phyloP scores from a whole-genome alignment of 768 basidiomycete species.

The Antrodiella citrinella region DNA sequence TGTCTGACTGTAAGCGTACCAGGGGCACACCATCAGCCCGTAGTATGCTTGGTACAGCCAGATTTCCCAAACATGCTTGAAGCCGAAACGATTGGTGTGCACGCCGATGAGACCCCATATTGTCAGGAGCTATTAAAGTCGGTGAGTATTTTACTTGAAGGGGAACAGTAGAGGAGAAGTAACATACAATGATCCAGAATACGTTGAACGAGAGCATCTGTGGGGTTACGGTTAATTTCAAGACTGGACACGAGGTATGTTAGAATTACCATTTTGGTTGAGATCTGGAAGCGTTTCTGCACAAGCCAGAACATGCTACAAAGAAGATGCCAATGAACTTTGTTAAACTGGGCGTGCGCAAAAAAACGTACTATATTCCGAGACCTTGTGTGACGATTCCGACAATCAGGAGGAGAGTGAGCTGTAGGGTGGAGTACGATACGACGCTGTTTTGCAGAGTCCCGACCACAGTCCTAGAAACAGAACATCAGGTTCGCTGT shows the following conservation, averaged over 20 bases:
- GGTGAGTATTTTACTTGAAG: too few relatives aligned
- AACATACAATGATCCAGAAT: conserved; percentile 58
- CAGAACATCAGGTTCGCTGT: too few relatives aligned
- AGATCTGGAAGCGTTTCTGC: conserved; percentile 53
- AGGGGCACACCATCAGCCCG: conserved; percentile 68
- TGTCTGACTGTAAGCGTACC: conserved; percentile 78
- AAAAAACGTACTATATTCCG: conserved; percentile 52
- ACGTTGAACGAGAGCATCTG: conserved; percentile 70
- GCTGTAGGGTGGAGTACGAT: conserved; percentile 61
- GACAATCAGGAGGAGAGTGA: conserved; percentile 59
- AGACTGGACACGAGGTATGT: neutral
- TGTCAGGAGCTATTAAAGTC: conserved; percentile 54
- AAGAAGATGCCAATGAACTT: neutral
- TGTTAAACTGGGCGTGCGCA: neutral
- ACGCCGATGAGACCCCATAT: conserved; percentile 76
- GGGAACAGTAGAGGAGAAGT: neutral
- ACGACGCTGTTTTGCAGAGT: conserved; percentile 72
- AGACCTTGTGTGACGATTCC: conserved; percentile 57
- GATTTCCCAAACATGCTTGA: conserved; percentile 80
- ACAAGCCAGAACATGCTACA: conserved; percentile 58
- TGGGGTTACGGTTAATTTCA: neutral
- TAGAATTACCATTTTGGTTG: conserved; percentile 48
- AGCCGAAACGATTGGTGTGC: conserved; percentile 65
- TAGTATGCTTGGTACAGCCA: conserved; percentile 68
- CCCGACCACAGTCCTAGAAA: conserved; percentile 53